Evolutionary conservation across 1,284 basidiomycete genomes (phyloP).

Genomic region (Ganoderma leucocontextum): DNA sequence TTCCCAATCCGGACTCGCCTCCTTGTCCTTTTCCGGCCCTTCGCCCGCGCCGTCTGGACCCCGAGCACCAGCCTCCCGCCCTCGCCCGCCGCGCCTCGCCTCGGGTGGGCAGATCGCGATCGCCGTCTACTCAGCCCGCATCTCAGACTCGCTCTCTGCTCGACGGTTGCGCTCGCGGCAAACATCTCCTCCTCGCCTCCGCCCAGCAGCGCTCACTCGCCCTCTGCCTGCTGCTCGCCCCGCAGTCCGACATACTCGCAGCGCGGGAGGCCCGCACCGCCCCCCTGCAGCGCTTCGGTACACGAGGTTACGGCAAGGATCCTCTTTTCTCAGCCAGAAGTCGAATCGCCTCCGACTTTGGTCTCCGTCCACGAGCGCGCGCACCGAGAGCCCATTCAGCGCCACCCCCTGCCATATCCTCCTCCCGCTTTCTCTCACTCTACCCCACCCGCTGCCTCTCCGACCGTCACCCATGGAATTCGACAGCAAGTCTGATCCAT

Average conservation of each 20-base stretch:
- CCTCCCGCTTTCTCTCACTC: conserved; percentile 12
- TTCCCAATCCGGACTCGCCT: not conserved
- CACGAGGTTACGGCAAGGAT: conserved; percentile 32
- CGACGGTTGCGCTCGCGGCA: too few relatives aligned
- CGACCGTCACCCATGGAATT: conserved; percentile 19
- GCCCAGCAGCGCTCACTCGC: not conserved
- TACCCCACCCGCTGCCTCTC: conserved; percentile 10
- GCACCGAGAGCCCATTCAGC: conserved; percentile 17
- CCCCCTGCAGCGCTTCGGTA: conserved; percentile 25
- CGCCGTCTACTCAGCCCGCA: not conserved
- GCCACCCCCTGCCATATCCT: conserved; percentile 23
- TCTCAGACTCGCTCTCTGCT: not conserved
- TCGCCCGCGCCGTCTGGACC: conserved; percentile 30
- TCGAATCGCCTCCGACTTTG: conserved; percentile 23
- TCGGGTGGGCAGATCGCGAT: conserved; percentile 4
- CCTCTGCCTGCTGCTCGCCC: not conserved
- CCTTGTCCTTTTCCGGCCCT: conserved; percentile 23
- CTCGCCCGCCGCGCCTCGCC: conserved; percentile 23
- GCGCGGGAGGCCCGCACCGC: conserved; percentile 18
- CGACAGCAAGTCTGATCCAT: conserved; percentile 38
- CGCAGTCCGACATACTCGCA: conserved; percentile 15
- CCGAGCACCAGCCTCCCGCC: conserved; percentile 27
- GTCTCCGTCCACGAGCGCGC: conserved; percentile 23
- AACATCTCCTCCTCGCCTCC: not conserved
- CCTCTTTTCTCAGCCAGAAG: conserved; percentile 33